A percentile compares a stretch with the other conserved stretches of the same genome.
phyloP scores from a whole-genome alignment of 305 asterid species.

The Coffea humblotiana region DNA sequence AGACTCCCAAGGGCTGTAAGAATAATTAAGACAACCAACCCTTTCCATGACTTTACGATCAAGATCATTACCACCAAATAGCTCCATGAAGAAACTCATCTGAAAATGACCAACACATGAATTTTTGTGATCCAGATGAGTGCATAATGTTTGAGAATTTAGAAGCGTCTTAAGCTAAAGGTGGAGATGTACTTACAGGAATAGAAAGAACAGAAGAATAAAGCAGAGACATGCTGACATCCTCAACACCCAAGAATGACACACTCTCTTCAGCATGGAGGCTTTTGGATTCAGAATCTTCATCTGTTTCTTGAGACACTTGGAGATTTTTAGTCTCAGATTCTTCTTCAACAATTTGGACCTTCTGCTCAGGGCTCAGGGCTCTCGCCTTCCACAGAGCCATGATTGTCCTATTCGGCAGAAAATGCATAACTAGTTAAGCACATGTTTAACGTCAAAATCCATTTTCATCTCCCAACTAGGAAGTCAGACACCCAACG shows the following conservation, averaged over 20 bases:
- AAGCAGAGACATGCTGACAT: conserved; percentile 63
- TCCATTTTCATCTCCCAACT: not conserved
- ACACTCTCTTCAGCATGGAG: conserved; percentile 70
- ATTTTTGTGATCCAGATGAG: conserved; percentile 1
- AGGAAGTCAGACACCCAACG: not conserved
- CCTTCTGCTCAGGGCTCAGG: conserved; percentile 93
- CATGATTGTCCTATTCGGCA: conserved; percentile 73
- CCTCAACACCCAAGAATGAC: conserved; percentile 61
- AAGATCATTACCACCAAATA: conserved; percentile 77
- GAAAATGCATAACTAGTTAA: conserved; percentile 6
- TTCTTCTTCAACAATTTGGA: conserved; percentile 75
- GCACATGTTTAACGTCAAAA: not conserved
- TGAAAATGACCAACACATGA: conserved; percentile 31
- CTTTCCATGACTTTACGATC: conserved; percentile 89
- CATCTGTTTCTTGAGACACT: conserved; percentile 46
- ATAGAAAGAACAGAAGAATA: conserved; percentile 76
- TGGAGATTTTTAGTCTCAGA: conserved; percentile 57
- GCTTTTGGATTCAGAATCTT: conserved; percentile 61
- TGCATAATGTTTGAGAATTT: not conserved
- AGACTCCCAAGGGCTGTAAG: conserved; percentile 87
- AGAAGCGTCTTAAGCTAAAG: not conserved
- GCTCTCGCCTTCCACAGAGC: conserved; percentile 93
- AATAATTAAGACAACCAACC: conserved; percentile 82
- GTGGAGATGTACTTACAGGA: conserved; percentile 57
- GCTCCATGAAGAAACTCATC: conserved; percentile 87